Percentiles rank a stretch among this genome's conserved stretches.
phyloP scores from a whole-genome alignment of 768 basidiomycete species.

The Dioszegia crocea region DNA sequence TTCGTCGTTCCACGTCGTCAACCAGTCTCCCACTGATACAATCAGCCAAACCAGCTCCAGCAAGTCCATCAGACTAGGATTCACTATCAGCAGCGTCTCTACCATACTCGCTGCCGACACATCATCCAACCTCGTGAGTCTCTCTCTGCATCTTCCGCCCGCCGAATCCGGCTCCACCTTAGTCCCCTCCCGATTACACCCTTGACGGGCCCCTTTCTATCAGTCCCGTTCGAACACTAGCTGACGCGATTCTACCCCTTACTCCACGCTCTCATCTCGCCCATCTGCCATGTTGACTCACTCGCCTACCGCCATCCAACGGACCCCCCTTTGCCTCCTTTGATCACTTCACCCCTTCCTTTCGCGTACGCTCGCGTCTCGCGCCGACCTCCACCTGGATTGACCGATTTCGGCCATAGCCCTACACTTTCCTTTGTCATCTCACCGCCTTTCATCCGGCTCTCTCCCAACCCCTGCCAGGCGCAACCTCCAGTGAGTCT shows the following conservation, averaged over 20 bases:
- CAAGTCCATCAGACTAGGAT: too few species aligned
- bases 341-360: neutral
- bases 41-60: too few species aligned
- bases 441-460: slow-evolving; percentile 14
- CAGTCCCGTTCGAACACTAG: neutral
- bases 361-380: neutral
- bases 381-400: slow-evolving; percentile 2
- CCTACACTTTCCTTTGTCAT: slow-evolving; percentile 27
- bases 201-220: neutral
- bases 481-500: slow-evolving; percentile 14
- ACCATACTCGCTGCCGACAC: neutral
- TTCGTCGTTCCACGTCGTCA: neutral
- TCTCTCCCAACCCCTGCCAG: neutral
- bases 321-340: slow-evolving; percentile 8
- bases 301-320: neutral
- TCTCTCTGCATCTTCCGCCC: neutral
- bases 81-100: neutral
- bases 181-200: neutral
- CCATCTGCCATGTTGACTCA: neutral
- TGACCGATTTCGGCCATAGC: neutral
- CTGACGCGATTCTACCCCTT: slow-evolving; percentile 3
- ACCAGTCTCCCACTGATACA: neutral
- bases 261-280: neutral
- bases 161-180: neutral
- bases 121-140: neutral